Conservation (phyloP, 2,329 filamentous ascomycete genomes). For the Exophiala alcalophila region DNA sequence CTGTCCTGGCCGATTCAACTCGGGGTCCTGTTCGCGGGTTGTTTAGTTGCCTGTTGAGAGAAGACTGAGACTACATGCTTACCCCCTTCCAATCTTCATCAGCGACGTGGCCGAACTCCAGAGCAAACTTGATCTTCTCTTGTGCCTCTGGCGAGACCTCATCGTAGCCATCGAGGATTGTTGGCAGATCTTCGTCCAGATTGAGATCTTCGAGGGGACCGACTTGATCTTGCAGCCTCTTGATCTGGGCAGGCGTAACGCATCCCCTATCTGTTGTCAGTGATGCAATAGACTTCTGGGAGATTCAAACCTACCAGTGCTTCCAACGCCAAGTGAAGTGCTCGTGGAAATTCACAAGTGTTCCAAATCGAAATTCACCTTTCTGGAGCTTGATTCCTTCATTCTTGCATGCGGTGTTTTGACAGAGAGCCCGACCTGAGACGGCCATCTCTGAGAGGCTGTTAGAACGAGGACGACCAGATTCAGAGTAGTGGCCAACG, state of each 20-base stretch:
- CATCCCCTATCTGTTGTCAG: slow-evolving; percentile 67
- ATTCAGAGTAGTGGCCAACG: too few species aligned
- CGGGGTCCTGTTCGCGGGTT: slow-evolving; percentile 75
- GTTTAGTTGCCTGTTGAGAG: too few species aligned
- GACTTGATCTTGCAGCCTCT: slow-evolving; percentile 60
- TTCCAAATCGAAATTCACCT: slow-evolving; percentile 73
- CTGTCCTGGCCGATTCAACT: slow-evolving; percentile 67
- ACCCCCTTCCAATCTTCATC: slow-evolving; percentile 87
- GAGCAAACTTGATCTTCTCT: slow-evolving; percentile 68
- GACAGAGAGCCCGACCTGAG: slow-evolving; percentile 71
- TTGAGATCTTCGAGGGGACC: slow-evolving; percentile 45
- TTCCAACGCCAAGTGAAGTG: slow-evolving; percentile 71
- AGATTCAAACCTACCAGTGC: slow-evolving; percentile 68
- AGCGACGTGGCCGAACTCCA: slow-evolving; percentile 76
- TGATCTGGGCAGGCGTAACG: slow-evolving; percentile 71
- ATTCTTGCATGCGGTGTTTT: slow-evolving; percentile 70
- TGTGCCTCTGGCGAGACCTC: slow-evolving; percentile 67
- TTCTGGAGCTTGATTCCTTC: slow-evolving; percentile 68
- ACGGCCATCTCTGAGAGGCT: slow-evolving; percentile 62
- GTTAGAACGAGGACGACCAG: too few species aligned
- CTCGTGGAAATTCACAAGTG: slow-evolving; percentile 62
- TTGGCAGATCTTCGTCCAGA: slow-evolving; percentile 49
- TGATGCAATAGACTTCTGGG: background rate
- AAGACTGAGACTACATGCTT: slow-evolving; percentile 42
- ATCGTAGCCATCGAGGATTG: slow-evolving; percentile 75